Base-by-base conservation (phyloP, 345 rosid species). In the Hibiscus trionum region DNA sequence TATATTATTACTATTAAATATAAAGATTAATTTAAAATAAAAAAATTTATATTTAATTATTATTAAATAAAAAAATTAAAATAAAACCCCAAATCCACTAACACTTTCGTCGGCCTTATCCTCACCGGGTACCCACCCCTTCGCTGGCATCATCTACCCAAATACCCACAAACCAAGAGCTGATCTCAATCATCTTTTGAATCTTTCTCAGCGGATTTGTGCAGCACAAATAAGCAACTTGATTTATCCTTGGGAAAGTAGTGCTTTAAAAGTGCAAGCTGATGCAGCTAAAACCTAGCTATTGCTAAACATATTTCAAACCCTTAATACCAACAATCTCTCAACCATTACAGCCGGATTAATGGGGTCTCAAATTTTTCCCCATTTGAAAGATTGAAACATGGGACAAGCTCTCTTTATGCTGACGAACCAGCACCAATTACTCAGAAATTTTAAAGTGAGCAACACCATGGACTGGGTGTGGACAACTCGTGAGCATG, bases 121-220 rank as follows among this genome's bases (percentile, higher is more conserved):
- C 31, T 27, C 31, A 21, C 31, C 31, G 2, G 31, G 2, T 3
- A 1, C 31, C 31, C 31, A 27, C 31, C 2, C 31, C 31, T 27
- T 27, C 31, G 3, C 31, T 3, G 3, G 4, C 31, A 29, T 29
- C 31, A 29, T 93, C 44, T 93, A 93, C 53, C 37, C 37, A 35
- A 35, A 35, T 35, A 35, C 37, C 5, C 37, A 3, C 37, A 35
- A 35, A 35, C 7, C 7, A 35, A 35, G 37, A 35, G 76, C 80
- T 73, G 83, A 88, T 66, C 66, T 79, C 61, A 75, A 73, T 77
- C 82, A 85, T 19, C 69, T 83, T 66, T 31, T 84, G 16, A 84
- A 72, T 57, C 83, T 84, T 64, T 75, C 88, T 61, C 88, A 84
- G 69, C 44, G 84, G 75, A 80, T 86, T 37, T 75, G 74, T 39